Evolutionary conservation across 257 asterid species (phyloP), one percentile per base, ranked within the genome.

Genomic region (Rehmannia glutinosa): DNA sequence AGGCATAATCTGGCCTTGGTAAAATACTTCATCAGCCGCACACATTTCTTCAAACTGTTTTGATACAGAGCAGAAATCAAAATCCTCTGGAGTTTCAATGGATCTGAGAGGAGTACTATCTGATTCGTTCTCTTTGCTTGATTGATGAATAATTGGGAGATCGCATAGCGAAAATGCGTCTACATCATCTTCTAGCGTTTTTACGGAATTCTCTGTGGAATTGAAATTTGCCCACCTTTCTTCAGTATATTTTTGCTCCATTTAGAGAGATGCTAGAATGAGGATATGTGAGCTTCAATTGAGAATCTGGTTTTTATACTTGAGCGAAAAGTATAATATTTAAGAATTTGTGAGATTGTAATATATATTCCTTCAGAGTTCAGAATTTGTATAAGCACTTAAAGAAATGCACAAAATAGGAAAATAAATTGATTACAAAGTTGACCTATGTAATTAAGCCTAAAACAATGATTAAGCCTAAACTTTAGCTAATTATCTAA

Each of bases 21-120:
- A 86, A 65, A 90, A 90, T 20, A 90, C 78, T 24, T 90, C 89
- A 47, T 90, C 97, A 0, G 95, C 96, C 0, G 77, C 73, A 4
- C 90, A 81, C 92, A 86, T 86, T 43, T 82, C 77, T 43, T 82
- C 77, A 0, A 88, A 72, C 20, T 79, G 80, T 16, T 70, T 67
- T 0, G 68, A 72, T 0, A 59, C 32, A 9, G 75, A 76, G 49
- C 81, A 70, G 70, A 90, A 90, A 65, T 86, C 78, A 61, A 88
- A 90, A 3, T 87, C 94, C 28, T 86, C 87, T 42, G 71, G 71
- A 3, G 45, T 13, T 10, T 70, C 76, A 16, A 3, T 16, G 10
- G 28, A 15, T 8, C 43, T 8, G 25, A n/a, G 58, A 6, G 36
- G 17, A 36, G 19, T 53, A 23, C 5, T 9, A 7, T 27, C 51